Base-by-base conservation (phyloP, 441 rosid genomes). In the Populus hybrid region DNA sequence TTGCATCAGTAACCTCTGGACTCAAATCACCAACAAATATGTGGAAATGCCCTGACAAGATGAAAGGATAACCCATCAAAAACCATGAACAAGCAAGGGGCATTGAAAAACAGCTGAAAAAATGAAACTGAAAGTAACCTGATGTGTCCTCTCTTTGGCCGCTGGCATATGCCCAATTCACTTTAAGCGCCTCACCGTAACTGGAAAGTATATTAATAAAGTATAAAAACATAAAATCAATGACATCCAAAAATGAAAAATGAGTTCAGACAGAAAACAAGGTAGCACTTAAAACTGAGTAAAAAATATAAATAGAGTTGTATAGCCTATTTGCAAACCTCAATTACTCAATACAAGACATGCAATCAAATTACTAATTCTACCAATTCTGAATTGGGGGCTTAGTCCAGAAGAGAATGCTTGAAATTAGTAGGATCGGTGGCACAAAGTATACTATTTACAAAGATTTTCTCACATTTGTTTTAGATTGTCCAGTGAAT, bases 111-210 rank as follows among this genome's bases (percentile, higher is more conserved):
- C 54, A 72, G 78, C 79, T 59, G 66, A 59, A 9, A 61, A 8
- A 61, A 21, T 61, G 66, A 61, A 61, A 9, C 66, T 21, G 28
- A 21, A 61, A 34, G 24, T 71, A 81, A 95, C 98, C 90, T 79
- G 99, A 95, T 73, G 99, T 94, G 75, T 95, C 99, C 84, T 95
- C 98, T 81, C 97, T 89, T 86, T 95, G 98, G 82, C 92, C 92
- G 84, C 93, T 95, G 68, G 95, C 95, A 86, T 95, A 95, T 34
- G 98, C 99, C 99, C 99, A 94, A 80, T 95, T 95, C 76, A 95
- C 98, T 85, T 95, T 95, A 83, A 94, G 94, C 72, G 99, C 97
- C 87, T 94, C 98, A 75, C 98, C 98, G 86, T 94, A 94, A 73
- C 99, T 95, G 90, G 54, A 75, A 46, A 42, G 11, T 23, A n/a